Evolutionary conservation across 139 green algal genomes (phyloP), one percentile per base, ranked within the genome.

Genomic region (Trebouxia sp.): DNA sequence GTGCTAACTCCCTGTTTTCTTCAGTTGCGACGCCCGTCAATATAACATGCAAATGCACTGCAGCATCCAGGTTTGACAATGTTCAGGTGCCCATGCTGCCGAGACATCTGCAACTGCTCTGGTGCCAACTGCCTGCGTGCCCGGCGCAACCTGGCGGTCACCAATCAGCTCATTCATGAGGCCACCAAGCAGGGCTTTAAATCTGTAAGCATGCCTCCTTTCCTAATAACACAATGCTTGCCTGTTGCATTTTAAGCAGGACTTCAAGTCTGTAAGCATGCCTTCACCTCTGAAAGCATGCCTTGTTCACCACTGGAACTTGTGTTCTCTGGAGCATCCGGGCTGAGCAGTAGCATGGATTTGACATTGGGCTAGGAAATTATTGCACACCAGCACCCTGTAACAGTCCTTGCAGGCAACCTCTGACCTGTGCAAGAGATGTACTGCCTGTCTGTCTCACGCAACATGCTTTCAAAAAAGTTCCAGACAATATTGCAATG

Each of bases 71-170:
- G 50, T 22, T 58, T 26, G 12, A 15, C 48, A 56, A 15, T 15
- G 14, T 56, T 12, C 14, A 56, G 48, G 7, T 55, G 67, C 12
- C 67, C 41, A 22, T 76, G 67, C 67, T 76, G 67, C 67, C 39
- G 39, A 55, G 67, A 91, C 65, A 87, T 93, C 72, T 93, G 90
- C 85, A 93, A 93, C 84, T 93, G 90, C 83, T 91, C 85, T 15
- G 79, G 83, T 38, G 65, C 15, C 10, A 91, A 84, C 78, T 93
- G 90, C 79, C 65, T 85, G 70, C 83, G 90, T n/a, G 45, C 28
- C 22, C 48, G 65, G 69, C 62, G 67, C 28, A 83, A 83, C 4
- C 87, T 90, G 72, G 51, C 85, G 10, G 41, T 76, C 42, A 93
- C 89, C 0, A 75, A 88, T 6, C 82, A 90, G 80, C 85, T 93